phyloP scores from a whole-genome alignment of 164 flowering plant species.

The Macadamia tetraphylla region DNA sequence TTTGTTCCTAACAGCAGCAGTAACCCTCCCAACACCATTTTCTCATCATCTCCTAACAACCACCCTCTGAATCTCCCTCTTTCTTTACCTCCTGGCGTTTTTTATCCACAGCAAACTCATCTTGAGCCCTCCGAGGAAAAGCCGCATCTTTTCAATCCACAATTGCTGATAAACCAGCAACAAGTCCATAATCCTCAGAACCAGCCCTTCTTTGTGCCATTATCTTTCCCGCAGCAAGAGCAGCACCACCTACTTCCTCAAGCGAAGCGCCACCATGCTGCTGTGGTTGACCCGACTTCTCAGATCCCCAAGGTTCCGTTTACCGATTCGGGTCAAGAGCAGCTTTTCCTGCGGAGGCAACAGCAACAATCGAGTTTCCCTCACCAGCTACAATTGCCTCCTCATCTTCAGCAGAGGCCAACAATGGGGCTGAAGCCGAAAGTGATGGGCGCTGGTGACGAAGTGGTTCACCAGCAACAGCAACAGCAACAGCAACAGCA shows the following conservation, averaged over 20 bases:
- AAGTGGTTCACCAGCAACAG: slow-evolving; percentile 23
- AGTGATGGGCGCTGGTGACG: slow-evolving; percentile 20
- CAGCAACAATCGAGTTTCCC: slow-evolving; percentile 16
- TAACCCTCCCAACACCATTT: slow-evolving; percentile 12
- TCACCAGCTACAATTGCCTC: slow-evolving; percentile 23
- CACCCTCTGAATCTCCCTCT: slow-evolving; percentile 14
- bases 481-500: slow-evolving; percentile 19
- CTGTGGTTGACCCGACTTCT: slow-evolving; percentile 11
- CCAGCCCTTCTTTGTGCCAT: slow-evolving; percentile 36
- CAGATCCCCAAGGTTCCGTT: slow-evolving; percentile 21
- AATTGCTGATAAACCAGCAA: slow-evolving; percentile 30
- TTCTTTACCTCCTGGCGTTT: slow-evolving; percentile 12
- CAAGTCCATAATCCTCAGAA: slow-evolving; percentile 33
- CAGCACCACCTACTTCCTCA: slow-evolving; percentile 29
- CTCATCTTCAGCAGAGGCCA: slow-evolving; percentile 27
- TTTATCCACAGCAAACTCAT: slow-evolving; percentile 13
- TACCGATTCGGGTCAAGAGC: slow-evolving; percentile 33
- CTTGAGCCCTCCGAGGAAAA: slow-evolving; percentile 29
- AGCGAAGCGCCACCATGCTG: slow-evolving; percentile 35
- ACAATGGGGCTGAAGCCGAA: slow-evolving; percentile 21
- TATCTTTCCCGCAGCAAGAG: slow-evolving; percentile 32
- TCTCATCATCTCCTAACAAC: slow-evolving; percentile 16
- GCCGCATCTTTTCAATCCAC: slow-evolving; percentile 43
- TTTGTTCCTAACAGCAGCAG: background rate
- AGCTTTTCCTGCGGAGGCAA: slow-evolving; percentile 20